Percentiles rank a stretch among this genome's conserved stretches.
Conservation (phyloP, 169 alveolate genomes). For the Eimeria tenella region DNA sequence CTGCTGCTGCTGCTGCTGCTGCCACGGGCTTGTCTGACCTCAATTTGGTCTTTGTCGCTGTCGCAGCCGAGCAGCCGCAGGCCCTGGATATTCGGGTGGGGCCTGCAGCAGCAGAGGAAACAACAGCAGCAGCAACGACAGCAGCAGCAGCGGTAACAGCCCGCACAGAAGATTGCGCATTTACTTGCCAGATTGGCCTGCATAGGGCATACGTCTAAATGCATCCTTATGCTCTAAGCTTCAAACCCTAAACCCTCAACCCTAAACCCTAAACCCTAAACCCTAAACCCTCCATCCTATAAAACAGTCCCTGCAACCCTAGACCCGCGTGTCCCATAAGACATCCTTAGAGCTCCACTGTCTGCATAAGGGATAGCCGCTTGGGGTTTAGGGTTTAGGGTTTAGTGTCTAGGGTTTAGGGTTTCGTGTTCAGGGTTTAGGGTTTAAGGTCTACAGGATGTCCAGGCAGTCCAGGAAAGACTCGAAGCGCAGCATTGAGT, state of each 20-base stretch:
- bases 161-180: too few species aligned
- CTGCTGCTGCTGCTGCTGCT: constrained; percentile 3
- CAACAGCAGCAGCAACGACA: constrained; percentile 32
- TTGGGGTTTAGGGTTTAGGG: background rate
- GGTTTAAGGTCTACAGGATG: constrained; percentile 13
- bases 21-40: background rate
- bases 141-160: background rate
- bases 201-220: too few species aligned
- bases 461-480: constrained; percentile 58
- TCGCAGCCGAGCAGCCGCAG: constrained; percentile 64
- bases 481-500: constrained; percentile 67
- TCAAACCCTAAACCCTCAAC: too few species aligned
- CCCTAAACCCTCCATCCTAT: background rate
- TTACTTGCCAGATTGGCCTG: too few species aligned
- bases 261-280: background rate
- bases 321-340: background rate
- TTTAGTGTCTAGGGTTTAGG: background rate
- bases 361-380: background rate
- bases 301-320: background rate
- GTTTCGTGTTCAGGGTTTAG: background rate
- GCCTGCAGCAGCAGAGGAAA: constrained; percentile 43
- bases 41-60: constrained; percentile 46
- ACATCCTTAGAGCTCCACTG: too few species aligned
- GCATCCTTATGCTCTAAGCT: too few species aligned
- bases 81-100: constrained; percentile 53